These are phyloP conservation scores for Hypoxylon crocopeplum DNA, from an alignment of 495 filamentous ascomycete species.

Conservation along the genomic window DNA sequence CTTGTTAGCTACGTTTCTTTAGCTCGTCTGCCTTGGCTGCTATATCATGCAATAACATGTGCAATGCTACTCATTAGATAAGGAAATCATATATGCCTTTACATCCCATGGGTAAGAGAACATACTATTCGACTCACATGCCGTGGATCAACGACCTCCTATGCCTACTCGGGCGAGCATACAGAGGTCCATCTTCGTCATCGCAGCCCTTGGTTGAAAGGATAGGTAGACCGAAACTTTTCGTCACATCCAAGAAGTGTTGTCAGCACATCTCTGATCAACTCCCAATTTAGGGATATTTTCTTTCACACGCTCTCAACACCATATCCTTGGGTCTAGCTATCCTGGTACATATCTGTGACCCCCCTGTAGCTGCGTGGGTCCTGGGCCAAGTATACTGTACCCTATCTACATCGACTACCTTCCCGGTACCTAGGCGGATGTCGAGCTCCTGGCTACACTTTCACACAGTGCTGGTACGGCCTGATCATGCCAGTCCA, in stretches of 20 bases:
- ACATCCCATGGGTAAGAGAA: too few relatives aligned
- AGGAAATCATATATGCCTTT: too few relatives aligned
- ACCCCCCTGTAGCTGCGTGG: conserved; percentile 27
- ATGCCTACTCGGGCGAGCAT: background rate
- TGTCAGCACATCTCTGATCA: conserved; percentile 14
- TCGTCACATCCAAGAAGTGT: conserved; percentile 17
- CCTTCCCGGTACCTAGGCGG: conserved; percentile 18
- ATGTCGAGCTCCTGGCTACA: conserved; percentile 14
- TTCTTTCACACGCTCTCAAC: conserved; percentile 28
- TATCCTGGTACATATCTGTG: conserved; percentile 29
- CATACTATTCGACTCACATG: too few relatives aligned
- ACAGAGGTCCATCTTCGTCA: conserved; percentile 19
- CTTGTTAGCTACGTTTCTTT: background rate
- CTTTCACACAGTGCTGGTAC: conserved; percentile 27
- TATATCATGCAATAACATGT: too few relatives aligned
- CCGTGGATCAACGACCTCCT: too few relatives aligned
- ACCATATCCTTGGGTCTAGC: conserved; percentile 33
- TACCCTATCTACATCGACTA: conserved; percentile 27
- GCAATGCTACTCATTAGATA: too few relatives aligned
- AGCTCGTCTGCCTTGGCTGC: background rate
- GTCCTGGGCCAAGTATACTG: conserved; percentile 15
- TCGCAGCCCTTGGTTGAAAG: conserved; percentile 3
- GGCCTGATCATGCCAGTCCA: conserved; percentile 12
- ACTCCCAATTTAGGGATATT: conserved; percentile 31
- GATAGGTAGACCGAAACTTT: conserved; percentile 6